Percentiles rank a stretch among this genome's conserved stretches.
Conservation (phyloP, 768 basidiomycete genomes). For the Tricholoma terreum region DNA sequence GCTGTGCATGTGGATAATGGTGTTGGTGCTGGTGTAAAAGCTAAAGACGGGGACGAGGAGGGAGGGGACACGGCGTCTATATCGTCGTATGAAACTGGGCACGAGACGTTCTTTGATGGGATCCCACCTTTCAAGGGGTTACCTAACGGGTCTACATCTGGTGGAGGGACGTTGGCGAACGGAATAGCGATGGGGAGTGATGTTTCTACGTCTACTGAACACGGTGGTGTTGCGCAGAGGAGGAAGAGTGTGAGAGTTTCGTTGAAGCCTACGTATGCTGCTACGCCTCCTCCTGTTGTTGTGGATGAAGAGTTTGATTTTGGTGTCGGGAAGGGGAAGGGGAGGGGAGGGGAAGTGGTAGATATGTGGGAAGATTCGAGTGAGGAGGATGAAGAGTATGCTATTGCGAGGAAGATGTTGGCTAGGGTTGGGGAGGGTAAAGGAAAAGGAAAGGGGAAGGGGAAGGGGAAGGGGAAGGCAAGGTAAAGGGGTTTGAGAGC, state of each 20-base stretch:
- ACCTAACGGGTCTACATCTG: no score
- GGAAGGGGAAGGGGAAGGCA: no score
- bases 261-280: conserved; percentile 70
- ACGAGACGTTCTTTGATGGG: conserved; percentile 47
- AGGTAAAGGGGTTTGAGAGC: no score
- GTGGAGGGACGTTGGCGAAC: not conserved
- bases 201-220: not conserved
- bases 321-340: conserved; percentile 8
- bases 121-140: conserved; percentile 2
- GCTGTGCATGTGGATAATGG: not conserved
- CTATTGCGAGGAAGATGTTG: conserved; percentile 53
- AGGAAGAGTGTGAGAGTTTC: conserved; percentile 80
- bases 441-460: conserved; percentile 32
- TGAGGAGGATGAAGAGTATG: conserved; percentile 71
- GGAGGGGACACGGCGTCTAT: conserved; percentile 46
- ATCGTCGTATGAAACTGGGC: conserved; percentile 66
- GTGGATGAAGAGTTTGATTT: conserved; percentile 29
- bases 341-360: conserved; percentile 8
- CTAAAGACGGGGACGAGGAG: conserved; percentile 10
- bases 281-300: conserved; percentile 64
- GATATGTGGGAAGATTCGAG: conserved; percentile 75
- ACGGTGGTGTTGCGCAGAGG: conserved; percentile 20
- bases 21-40: not conserved
- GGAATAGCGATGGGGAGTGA: not conserved
- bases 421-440: conserved; percentile 27